Base-by-base conservation (phyloP, 2,329 filamentous ascomycete species). In the Stagonosporopsis cucurbitacearum region DNA sequence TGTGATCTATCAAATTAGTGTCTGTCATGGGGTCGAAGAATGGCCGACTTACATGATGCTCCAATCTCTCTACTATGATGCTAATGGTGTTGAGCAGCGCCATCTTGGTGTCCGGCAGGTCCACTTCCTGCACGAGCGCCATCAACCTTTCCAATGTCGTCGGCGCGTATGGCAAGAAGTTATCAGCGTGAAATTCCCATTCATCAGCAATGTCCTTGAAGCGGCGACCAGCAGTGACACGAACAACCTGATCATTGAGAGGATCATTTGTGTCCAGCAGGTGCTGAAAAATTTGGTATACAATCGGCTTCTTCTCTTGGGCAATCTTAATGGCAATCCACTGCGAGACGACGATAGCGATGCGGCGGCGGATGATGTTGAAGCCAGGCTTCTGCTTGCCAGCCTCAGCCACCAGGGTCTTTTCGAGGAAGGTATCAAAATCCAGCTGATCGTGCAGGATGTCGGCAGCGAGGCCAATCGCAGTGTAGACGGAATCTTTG, bases 401-500 rank as follows among this genome's bases (percentile, higher is more conserved):
- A 0, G 91, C 88, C 72, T 99, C 95, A 4, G 84, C 81, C 4
- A 91, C 86, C 28, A 99, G 80, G 0, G 90, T 92, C 5, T 87
- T 86, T 15, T 85, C 81, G 36, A 99, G 77, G 68, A 98, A 90
- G 1, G 82, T 74, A 69, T 96, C 89, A 76, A 98, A 98, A 74
- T 98, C 90, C 60, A 97, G 86, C 11, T 86, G 81, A 42, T 88
- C 80, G 56, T 88, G 83, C 15, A 98, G 79, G 35, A 93, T 87
- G 2, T 91, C 83, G 1, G 93, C 91, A 0, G 95, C 87, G 46
- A 97, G 82, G 2, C 94, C 93, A 78, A 99, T 88, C 11, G 94
- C 92, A 5, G 91, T 96, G 71, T 99, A 99, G 0, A 98, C 87
- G 0, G 94, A 94, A 72, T 99, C 95, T 72, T 97, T 98, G 57